Percentiles rank a stretch among this genome's conserved stretches.
Conservation (phyloP, 2,329 filamentous ascomycete genomes). For the Fusarium sp. region DNA sequence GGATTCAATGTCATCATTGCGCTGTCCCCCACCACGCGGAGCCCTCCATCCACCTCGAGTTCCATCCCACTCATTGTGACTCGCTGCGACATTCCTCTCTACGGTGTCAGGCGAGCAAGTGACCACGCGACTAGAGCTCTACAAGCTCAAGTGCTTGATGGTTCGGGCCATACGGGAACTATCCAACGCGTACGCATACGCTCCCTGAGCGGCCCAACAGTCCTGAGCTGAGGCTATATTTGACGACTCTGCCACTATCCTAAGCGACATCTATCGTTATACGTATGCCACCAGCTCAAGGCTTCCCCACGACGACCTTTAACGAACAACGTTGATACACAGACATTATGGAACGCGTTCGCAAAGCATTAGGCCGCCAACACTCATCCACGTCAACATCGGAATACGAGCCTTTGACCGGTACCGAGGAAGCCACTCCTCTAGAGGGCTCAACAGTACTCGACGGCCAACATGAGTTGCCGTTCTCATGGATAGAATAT, state of each 20-base stretch:
- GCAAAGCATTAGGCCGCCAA: constrained; percentile 37
- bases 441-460: constrained; percentile 41
- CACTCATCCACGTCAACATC: constrained; percentile 35
- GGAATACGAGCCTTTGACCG: constrained; percentile 48
- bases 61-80: constrained; percentile 1
- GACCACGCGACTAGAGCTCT: constrained; percentile 13
- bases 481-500: constrained; percentile 90
- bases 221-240: constrained; percentile 14
- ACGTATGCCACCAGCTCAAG: neutral
- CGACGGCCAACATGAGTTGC: constrained; percentile 52
- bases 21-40: constrained; percentile 9
- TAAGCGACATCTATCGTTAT: neutral
- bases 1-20: constrained; percentile 22
- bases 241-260: neutral
- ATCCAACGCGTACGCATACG: constrained; percentile 1
- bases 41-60: constrained; percentile 8
- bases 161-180: neutral
- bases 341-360: constrained; percentile 42
- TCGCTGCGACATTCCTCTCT: neutral
- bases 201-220: constrained; percentile 19
- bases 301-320: neutral
- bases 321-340: neutral
- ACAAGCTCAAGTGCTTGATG: neutral
- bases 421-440: constrained; percentile 40
- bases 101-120: neutral